phyloP scores from a whole-genome alignment of 140 eudicot genomes.

The Senecio squalidus region DNA sequence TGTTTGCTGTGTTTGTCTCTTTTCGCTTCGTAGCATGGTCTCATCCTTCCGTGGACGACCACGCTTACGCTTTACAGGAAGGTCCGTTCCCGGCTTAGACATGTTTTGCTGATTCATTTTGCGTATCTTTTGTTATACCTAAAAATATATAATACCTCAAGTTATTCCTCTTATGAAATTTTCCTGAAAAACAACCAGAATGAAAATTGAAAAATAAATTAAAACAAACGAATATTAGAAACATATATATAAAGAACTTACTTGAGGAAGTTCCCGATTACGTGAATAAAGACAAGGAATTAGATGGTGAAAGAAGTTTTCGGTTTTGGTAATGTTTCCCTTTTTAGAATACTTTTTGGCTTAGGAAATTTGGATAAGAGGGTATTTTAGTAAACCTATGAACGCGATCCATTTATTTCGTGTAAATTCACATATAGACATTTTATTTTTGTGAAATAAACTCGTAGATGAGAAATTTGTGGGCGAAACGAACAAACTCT shows the following conservation, averaged over 20 bases:
- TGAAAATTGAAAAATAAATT: too few species aligned
- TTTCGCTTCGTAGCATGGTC: slow-evolving; percentile 30
- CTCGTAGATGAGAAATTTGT: slow-evolving; percentile 27
- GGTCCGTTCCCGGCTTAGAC: slow-evolving; percentile 27
- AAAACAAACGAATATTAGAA: too few species aligned
- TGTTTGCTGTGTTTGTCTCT: slow-evolving; percentile 17
- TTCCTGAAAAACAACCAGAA: too few species aligned
- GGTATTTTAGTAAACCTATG: slow-evolving; percentile 21
- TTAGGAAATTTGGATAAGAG: slow-evolving; percentile 19
- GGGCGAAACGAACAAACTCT: slow-evolving; percentile 27
- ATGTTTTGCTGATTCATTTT: slow-evolving; percentile 39
- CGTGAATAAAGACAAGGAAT: slow-evolving; percentile 16
- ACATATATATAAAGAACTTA: slow-evolving; percentile 29
- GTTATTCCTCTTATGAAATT: too few species aligned
- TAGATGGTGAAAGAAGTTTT: slow-evolving; percentile 6
- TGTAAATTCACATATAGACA: slow-evolving; percentile 3
- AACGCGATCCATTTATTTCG: slow-evolving; percentile 34
- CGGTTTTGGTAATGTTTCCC: too few species aligned
- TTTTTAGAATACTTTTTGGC: background rate
- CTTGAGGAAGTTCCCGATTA: slow-evolving; percentile 17
- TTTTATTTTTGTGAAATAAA: slow-evolving; percentile 4
- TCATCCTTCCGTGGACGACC: slow-evolving; percentile 93
- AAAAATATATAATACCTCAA: too few species aligned
- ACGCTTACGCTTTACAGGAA: slow-evolving; percentile 69
- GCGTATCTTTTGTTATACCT: slow-evolving; percentile 1